These are phyloP conservation scores for Candida anutae DNA, from an alignment of 1,139 yeast genomes.

Conservation along the genomic window DNA sequence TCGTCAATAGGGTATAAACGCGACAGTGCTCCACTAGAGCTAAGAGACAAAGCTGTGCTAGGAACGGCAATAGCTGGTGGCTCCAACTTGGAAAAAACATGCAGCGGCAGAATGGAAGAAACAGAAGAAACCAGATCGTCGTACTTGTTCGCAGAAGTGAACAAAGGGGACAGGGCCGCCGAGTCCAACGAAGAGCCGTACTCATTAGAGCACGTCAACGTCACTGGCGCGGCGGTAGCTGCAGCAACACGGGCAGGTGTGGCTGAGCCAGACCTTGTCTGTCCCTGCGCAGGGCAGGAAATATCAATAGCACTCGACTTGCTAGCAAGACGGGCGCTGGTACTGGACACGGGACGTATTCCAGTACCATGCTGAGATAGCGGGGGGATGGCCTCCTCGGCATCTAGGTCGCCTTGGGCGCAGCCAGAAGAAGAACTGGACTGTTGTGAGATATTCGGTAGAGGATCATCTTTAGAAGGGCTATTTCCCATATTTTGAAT, in stretches of 20 bases:
- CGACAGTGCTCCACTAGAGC: too few species aligned
- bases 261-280: not conserved
- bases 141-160: conserved; percentile 28
- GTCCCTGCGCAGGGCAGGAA: conserved; percentile 5
- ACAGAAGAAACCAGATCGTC: conserved; percentile 37
- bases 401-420: conserved; percentile 29
- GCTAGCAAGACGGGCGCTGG: conserved; percentile 6
- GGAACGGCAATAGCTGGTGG: not conserved
- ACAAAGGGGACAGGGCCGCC: conserved; percentile 27
- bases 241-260: too few species aligned
- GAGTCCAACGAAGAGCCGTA: conserved; percentile 31
- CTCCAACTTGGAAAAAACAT: not conserved
- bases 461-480: conserved; percentile 50
- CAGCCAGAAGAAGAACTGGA: conserved; percentile 15
- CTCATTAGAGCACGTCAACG: conserved; percentile 5
- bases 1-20: not conserved
- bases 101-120: conserved; percentile 14
- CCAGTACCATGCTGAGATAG: conserved; percentile 26
- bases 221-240: not conserved
- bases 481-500: conserved; percentile 46
- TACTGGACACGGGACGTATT: conserved; percentile 3
- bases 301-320: conserved; percentile 12
- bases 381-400: conserved; percentile 41
- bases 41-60: too few species aligned
- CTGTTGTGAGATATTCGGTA: conserved; percentile 30